A percentile compares a stretch with the other conserved stretches of the same genome.
These are phyloP conservation scores for Schizothecium vesticola DNA, from an alignment of 495 filamentous ascomycete genomes.

Conservation along the genomic window DNA sequence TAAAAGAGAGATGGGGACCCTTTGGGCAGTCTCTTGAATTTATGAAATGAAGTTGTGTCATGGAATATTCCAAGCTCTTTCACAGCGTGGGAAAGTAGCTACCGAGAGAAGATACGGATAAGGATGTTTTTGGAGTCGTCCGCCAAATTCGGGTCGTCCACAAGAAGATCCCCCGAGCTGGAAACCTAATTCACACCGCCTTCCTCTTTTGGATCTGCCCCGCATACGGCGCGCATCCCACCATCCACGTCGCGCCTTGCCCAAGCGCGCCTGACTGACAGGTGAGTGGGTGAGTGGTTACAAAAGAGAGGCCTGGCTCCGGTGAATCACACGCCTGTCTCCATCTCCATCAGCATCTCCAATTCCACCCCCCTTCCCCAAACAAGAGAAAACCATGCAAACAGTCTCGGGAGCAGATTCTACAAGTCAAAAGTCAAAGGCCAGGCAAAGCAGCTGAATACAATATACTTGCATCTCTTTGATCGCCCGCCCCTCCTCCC, in stretches of 20 bases:
- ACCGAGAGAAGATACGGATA: no score
- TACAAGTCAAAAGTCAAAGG: background rate
- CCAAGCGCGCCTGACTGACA: constrained; percentile 25
- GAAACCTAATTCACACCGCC: constrained; percentile 13
- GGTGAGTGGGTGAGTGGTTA: background rate
- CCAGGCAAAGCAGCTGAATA: background rate
- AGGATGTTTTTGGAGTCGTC: no score
- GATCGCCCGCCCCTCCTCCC: background rate
- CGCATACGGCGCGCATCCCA: constrained; percentile 20
- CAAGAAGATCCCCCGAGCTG: background rate
- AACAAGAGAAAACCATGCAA: background rate
- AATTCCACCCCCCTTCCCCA: background rate
- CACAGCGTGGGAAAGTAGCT: no score
- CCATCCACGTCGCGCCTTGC: constrained; percentile 22
- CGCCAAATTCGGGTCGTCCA: background rate
- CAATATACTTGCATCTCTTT: background rate
- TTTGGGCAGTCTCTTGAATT: no score
- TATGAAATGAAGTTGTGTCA: no score
- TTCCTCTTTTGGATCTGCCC: background rate
- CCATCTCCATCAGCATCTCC: background rate
- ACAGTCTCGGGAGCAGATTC: background rate
- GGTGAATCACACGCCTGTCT: constrained; percentile 5
- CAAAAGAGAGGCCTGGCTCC: background rate
- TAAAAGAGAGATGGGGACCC: no score
- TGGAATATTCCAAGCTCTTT: no score